Evolutionary conservation across 2,329 filamentous ascomycete genomes (phyloP), one percentile per base, ranked within the genome.

Genomic region (Pezicula radicicola): DNA sequence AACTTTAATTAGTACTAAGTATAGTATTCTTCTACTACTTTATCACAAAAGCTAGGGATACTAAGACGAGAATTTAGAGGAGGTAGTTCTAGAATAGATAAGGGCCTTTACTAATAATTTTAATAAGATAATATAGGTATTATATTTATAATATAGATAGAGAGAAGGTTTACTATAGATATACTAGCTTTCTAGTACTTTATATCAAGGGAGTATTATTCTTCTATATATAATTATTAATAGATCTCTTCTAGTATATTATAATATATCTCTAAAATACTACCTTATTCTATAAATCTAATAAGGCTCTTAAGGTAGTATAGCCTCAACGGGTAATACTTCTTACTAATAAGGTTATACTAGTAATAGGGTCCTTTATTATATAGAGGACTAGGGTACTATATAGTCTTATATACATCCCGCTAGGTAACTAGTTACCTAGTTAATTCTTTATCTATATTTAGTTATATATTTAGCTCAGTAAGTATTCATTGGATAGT

Each of bases 291-390:
- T 36, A 64, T 58, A 54, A 62, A 61, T 36, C 55, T 56, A 30
- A 70, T 51, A 49, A 70, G 58, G 28, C 40, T 55, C 55, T 56
- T 67, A 10, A 70, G 53, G 51, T 68, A 60, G 46, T 62, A 58
- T 18, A 58, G 63, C 33, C 49, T 60, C 1, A 70, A 61, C 50
- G 56, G 64, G 46, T 69, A 64, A 55, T 71, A 64, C 59, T 70
- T 63, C 62, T 68, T 58, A 52, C 59, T 49, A 28, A 57, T n/a
- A 18, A 63, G 63, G 51, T 70, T 63, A 39, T 59, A 54, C 67
- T 61, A 72, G 58, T 63, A 70, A 51, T 69, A 59, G 37, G 61
- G 61, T 21, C 63, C 60, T 41, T 58, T 54, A 42, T 63, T 42
- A 51, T 60, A 70, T 48, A 55, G 52, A 28, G 27, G 27, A 13